Evolutionary conservation across 176 grass and related monocot species (phyloP), one percentile per base, ranked within the genome.

Genomic region (Lolium rigidum): DNA sequence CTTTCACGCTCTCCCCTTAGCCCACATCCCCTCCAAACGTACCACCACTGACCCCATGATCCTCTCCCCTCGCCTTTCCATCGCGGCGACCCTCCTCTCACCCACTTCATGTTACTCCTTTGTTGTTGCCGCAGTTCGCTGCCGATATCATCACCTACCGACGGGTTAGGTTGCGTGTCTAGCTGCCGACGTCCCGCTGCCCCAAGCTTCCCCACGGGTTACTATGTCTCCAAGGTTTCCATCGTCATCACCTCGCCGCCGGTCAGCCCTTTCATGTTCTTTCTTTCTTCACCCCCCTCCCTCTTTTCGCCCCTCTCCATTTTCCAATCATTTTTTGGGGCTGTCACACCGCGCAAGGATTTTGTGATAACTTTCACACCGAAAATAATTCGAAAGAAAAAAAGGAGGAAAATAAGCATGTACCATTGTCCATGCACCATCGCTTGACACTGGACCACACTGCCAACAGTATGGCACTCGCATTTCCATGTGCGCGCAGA

Each of bases 401-500:
- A 51, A 52, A 74, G 11, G 5, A 75, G 9, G 16, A 52, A 2
- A 75, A 54, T 47, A 4, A 9, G 0, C 22, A 51, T 28, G 1
- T 28, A 28, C 7, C 48, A 31, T 31, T 15, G 25, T 28, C 25
- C 73, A 35, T 18, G 4, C 73, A 17, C 22, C 46, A 51, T 46
- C 44, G 7, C 50, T 38, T 41, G 3, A 7, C 47, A 28, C 46
- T 16, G 71, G 71, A 4, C 71, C 73, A 54, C 35, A 69, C 31
- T 57, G 61, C 58, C 77, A 57, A 47, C 57, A 63, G 58, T 49
- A 54, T 65, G 78, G 1, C 58, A 64, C 49, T 16, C 55, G 20
- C 38, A n/a, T 73, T 61, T 49, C 41, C 69, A 47, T n/a, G 69
- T 47, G 35, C 63, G 82, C 55, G 9, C 67, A 56, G 37, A 58